A percentile compares a stretch with the other conserved stretches of the same genome.
These are phyloP conservation scores for Aquilaria yunnanensis DNA, from an alignment of 345 rosid species.

Conservation along the genomic window DNA sequence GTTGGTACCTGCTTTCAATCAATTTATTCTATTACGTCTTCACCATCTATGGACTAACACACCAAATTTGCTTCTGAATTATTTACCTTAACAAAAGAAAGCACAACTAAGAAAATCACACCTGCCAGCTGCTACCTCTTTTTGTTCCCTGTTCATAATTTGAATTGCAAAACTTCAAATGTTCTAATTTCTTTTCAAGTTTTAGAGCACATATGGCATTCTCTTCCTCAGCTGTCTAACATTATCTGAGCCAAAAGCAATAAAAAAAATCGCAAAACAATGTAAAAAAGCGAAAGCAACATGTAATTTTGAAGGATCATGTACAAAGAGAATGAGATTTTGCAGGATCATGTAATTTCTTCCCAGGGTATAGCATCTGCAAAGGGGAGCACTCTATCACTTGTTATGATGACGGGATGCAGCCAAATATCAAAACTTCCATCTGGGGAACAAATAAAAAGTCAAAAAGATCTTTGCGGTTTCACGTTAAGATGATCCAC, in stretches of 20 bases:
- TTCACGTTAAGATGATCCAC: too few species aligned
- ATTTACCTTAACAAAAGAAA: constrained; percentile 7
- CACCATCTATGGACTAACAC: not conserved
- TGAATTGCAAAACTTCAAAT: constrained; percentile 17
- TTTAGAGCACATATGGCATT: constrained; percentile 30
- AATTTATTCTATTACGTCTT: not conserved
- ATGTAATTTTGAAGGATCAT: not conserved
- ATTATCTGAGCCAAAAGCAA: constrained; percentile 18
- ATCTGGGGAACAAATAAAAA: too few species aligned
- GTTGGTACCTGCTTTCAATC: not conserved
- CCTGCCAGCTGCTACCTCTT: constrained; percentile 30
- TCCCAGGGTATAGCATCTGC: constrained; percentile 99
- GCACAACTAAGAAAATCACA: constrained; percentile 16
- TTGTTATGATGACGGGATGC: constrained; percentile 99
- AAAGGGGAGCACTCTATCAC: constrained; percentile 89
- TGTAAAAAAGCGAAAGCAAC: constrained; percentile 9
- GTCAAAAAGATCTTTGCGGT: too few species aligned
- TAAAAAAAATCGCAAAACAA: not conserved
- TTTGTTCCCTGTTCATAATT: constrained; percentile 23
- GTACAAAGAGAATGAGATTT: too few species aligned
- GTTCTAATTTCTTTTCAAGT: constrained; percentile 21
- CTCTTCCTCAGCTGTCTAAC: constrained; percentile 60
- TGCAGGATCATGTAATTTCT: constrained; percentile 33
- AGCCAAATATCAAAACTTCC: constrained; percentile 39
- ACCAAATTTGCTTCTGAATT: not conserved